Percentiles rank a stretch among this genome's conserved stretches.
Evolutionary conservation across 2,329 filamentous ascomycete genomes (phyloP).

Genomic region (Fusarium falciforme): DNA sequence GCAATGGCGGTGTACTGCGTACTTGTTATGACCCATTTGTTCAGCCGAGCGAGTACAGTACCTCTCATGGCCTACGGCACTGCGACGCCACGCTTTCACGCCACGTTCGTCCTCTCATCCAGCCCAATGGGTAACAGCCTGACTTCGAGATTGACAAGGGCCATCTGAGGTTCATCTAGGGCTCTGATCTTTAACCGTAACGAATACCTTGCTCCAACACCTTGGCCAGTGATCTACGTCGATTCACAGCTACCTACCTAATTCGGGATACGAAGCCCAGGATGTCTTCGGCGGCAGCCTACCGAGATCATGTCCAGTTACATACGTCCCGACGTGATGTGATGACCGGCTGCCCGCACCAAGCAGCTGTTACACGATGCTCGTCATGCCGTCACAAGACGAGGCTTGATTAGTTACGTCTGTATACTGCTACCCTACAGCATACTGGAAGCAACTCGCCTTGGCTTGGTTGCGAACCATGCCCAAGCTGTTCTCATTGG

Average conservation of each 20-base stretch:
- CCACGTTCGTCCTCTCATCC: background rate
- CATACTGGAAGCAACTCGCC: background rate
- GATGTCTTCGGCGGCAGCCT: constrained; percentile 24
- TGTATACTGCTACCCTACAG: constrained; percentile 7
- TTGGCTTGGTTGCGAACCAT: background rate
- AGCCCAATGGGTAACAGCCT: background rate
- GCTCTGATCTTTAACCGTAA: background rate
- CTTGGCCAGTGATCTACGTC: background rate
- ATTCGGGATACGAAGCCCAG: constrained; percentile 37
- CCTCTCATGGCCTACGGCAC: background rate
- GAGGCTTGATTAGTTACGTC: background rate
- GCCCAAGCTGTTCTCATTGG: background rate
- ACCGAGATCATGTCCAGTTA: constrained; percentile 19
- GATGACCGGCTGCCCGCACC: constrained; percentile 21
- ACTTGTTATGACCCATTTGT: background rate
- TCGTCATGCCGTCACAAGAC: constrained; percentile 3
- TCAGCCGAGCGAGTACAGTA: background rate
- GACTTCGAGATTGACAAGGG: background rate
- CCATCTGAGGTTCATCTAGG: background rate
- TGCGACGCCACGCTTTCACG: background rate
- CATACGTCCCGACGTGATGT: constrained; percentile 13
- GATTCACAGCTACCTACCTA: constrained; percentile 6
- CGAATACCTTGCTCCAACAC: background rate
- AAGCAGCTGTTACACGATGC: constrained; percentile 28
- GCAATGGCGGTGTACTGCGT: constrained; percentile 1